phyloP scores from a whole-genome alignment of 2,329 filamentous ascomycete genomes.

The Penicillium sp. region DNA sequence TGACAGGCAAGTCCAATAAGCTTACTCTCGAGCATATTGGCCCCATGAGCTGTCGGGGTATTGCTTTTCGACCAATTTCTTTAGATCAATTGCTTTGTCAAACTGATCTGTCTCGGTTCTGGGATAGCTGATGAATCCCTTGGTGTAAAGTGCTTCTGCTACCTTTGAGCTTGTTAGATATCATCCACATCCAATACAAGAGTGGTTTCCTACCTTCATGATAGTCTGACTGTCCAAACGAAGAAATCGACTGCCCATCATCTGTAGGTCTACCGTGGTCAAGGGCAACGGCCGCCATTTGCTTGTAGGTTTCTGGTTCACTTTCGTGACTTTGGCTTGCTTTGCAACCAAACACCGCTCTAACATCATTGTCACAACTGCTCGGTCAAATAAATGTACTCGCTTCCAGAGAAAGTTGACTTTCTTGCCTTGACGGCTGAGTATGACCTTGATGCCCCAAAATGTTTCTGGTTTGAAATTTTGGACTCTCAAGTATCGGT shows the following conservation, averaged over 20 bases:
- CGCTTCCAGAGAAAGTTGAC: conserved; percentile 84
- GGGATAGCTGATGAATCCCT: conserved; percentile 95
- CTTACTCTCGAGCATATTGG: conserved; percentile 65
- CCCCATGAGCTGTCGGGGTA: conserved; percentile 75
- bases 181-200: not conserved
- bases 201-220: conserved; percentile 61
- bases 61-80: conserved; percentile 78
- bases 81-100: conserved; percentile 82
- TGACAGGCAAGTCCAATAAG: not conserved
- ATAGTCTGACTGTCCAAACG: conserved; percentile 88
- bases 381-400: conserved; percentile 81
- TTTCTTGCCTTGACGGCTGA: conserved; percentile 71
- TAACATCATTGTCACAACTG: conserved; percentile 75
- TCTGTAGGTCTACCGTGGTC: conserved; percentile 94
- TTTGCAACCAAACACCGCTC: conserved; percentile 79
- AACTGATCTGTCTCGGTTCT: conserved; percentile 97
- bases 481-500: conserved; percentile 88
- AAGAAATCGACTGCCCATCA: conserved; percentile 85
- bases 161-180: conserved; percentile 34
- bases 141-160: conserved; percentile 85
- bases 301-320: conserved; percentile 85
- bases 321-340: conserved; percentile 74
- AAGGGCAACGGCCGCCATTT: conserved; percentile 93
- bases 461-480: conserved; percentile 92
- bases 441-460: conserved; percentile 85